phyloP scores from a whole-genome alignment of 2,329 filamentous ascomycete species.

The Amauroascus verrucosus region DNA sequence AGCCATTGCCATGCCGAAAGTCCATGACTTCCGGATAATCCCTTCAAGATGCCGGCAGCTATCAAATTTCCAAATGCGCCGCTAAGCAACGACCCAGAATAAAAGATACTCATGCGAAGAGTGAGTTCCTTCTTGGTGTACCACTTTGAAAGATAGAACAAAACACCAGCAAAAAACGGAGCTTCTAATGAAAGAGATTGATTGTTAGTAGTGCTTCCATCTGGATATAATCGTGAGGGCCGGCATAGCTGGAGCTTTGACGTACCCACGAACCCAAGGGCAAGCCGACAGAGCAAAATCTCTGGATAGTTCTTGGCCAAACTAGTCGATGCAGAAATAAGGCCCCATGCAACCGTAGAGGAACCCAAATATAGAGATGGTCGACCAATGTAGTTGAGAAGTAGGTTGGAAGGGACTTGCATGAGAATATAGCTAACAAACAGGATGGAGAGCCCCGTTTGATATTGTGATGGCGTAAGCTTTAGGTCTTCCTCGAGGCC shows the following conservation, averaged over 20 bases:
- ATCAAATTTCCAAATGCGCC: conserved; percentile 47
- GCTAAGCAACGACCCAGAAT: conserved; percentile 42
- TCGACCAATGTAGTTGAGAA: conserved; percentile 35
- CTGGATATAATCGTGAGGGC: no score
- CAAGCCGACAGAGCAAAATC: conserved; percentile 38
- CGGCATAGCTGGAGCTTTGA: background rate
- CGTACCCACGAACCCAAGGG: conserved; percentile 34
- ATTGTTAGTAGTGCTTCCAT: background rate
- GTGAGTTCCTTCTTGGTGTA: conserved; percentile 45
- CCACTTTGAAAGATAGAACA: conserved; percentile 44
- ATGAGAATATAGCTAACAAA: conserved; percentile 39
- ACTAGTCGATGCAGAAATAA: conserved; percentile 37
- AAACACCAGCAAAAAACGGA: conserved; percentile 38
- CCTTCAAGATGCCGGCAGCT: conserved; percentile 42
- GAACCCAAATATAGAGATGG: conserved; percentile 38
- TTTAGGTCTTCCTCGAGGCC: conserved; percentile 32
- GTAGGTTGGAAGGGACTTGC: conserved; percentile 40
- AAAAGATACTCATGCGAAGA: conserved; percentile 44
- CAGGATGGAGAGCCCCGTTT: conserved; percentile 35
- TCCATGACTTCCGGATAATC: conserved; percentile 28
- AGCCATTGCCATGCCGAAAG: conserved; percentile 34
- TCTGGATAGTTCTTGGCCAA: conserved; percentile 35
- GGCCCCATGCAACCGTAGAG: conserved; percentile 38
- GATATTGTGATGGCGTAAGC: conserved; percentile 29
- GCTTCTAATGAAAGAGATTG: conserved; percentile 28